Percentiles rank a stretch among this genome's conserved stretches.
Conservation (phyloP, 306 rosid species). For the Quercus aquifolioides region DNA sequence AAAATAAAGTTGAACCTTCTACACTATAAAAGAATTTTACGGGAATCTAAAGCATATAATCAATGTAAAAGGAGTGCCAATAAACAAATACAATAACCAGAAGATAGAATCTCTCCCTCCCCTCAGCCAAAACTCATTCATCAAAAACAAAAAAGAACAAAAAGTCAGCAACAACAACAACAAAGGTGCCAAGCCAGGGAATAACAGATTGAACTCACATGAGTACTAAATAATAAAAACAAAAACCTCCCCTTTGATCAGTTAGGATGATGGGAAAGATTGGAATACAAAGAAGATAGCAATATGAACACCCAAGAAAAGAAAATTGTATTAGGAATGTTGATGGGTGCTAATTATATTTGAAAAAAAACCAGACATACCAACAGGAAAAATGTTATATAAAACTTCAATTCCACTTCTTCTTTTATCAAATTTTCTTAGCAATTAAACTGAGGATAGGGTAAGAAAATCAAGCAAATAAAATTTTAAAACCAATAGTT, state of each 20-base stretch:
- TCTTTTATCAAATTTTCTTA: neutral
- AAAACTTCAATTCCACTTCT: neutral
- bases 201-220: neutral
- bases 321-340: neutral
- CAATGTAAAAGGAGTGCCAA: neutral
- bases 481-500: neutral
- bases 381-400: neutral
- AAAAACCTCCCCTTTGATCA: neutral
- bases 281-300: neutral
- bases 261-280: neutral
- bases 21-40: neutral
- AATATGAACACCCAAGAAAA: neutral
- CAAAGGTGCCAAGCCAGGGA: neutral
- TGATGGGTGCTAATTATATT: neutral
- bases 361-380: neutral
- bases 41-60: neutral
- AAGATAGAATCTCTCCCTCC: too few relatives aligned
- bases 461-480: neutral
- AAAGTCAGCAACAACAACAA: neutral
- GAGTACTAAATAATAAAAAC: neutral
- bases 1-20: neutral
- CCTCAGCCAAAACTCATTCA: too few relatives aligned
- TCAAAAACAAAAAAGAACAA: neutral
- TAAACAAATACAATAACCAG: neutral
- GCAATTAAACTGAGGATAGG: neutral